Evolutionary conservation across 2,329 filamentous ascomycete species (phyloP).

Genomic region (Fusarium musae): DNA sequence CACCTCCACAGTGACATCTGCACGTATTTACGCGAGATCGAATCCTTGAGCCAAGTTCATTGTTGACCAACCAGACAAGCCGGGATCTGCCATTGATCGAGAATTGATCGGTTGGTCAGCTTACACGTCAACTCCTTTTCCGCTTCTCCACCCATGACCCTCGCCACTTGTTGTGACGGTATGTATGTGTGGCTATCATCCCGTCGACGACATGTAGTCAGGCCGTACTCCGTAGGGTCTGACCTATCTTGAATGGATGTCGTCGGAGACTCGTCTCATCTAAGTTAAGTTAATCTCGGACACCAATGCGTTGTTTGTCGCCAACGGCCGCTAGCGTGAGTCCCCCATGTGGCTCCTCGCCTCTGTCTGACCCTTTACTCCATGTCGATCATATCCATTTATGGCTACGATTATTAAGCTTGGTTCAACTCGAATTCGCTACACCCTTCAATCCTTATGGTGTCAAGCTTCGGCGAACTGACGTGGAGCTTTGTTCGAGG

Average conservation of each 20-base stretch:
- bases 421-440: conserved; percentile 8
- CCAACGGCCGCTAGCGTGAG: conserved; percentile 45
- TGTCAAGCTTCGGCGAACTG: conserved; percentile 24
- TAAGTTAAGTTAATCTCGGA: conserved; percentile 37
- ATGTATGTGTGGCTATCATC: conserved; percentile 17
- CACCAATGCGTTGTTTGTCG: conserved; percentile 34
- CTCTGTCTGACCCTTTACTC: conserved; percentile 13
- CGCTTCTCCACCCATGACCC: conserved; percentile 5
- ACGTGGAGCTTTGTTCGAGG: neutral
- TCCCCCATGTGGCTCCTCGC: conserved; percentile 40
- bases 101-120: conserved; percentile 28
- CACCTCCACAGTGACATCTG: conserved; percentile 18
- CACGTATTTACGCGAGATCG: conserved; percentile 25
- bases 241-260: conserved; percentile 12
- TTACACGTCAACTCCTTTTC: conserved; percentile 27
- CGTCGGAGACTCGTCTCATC: conserved; percentile 35
- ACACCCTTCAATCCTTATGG: conserved; percentile 9
- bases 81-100: conserved; percentile 14
- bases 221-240: neutral
- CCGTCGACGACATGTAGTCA: neutral
- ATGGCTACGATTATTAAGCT: conserved; percentile 19
- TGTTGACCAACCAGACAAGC: conserved; percentile 8
- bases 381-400: conserved; percentile 25
- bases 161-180: conserved; percentile 9
- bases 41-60: conserved; percentile 6